Evolutionary conservation across 192 early-diverging fungal species (phyloP).

Genomic region (Mortierella alpina): DNA sequence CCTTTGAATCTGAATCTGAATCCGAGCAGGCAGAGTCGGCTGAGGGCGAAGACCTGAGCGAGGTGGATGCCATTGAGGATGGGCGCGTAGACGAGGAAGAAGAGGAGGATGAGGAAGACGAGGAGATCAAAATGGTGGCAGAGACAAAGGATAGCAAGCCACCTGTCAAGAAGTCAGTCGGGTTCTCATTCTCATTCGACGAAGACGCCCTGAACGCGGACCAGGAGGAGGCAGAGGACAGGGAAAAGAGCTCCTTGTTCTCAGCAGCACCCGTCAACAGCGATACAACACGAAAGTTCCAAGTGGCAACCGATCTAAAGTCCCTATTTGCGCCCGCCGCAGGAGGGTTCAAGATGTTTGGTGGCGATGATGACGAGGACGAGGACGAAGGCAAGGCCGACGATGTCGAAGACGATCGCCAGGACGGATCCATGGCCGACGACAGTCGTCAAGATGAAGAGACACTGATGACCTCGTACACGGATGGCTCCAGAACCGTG

Average conservation of each 20-base stretch:
- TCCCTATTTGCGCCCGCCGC: slow-evolving; percentile 41
- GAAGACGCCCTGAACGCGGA: slow-evolving; percentile 23
- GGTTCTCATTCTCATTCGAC: slow-evolving; percentile 44
- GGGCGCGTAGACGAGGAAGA: neutral
- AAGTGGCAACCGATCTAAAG: slow-evolving; percentile 40
- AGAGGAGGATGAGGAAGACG: neutral
- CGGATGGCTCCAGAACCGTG: slow-evolving; percentile 23
- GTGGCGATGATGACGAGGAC: slow-evolving; percentile 49
- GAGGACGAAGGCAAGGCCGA: slow-evolving; percentile 23
- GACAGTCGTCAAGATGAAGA: slow-evolving; percentile 22
- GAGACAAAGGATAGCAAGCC: neutral
- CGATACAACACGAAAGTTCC: slow-evolving; percentile 24
- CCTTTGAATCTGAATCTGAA: slow-evolving; percentile 20
- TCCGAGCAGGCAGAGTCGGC: neutral
- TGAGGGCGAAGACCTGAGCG: neutral
- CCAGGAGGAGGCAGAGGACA: neutral
- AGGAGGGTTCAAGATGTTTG: slow-evolving; percentile 62
- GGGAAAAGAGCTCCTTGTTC: neutral
- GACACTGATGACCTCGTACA: slow-evolving; percentile 12
- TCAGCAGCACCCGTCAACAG: slow-evolving; percentile 3
- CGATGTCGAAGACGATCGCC: slow-evolving; percentile 45
- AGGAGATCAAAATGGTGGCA: neutral
- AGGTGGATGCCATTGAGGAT: neutral
- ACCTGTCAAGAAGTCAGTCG: slow-evolving; percentile 40
- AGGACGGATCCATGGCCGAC: slow-evolving; percentile 3